Conservation (phyloP, 495 filamentous ascomycete species). For the Lophiotrema nucula region DNA sequence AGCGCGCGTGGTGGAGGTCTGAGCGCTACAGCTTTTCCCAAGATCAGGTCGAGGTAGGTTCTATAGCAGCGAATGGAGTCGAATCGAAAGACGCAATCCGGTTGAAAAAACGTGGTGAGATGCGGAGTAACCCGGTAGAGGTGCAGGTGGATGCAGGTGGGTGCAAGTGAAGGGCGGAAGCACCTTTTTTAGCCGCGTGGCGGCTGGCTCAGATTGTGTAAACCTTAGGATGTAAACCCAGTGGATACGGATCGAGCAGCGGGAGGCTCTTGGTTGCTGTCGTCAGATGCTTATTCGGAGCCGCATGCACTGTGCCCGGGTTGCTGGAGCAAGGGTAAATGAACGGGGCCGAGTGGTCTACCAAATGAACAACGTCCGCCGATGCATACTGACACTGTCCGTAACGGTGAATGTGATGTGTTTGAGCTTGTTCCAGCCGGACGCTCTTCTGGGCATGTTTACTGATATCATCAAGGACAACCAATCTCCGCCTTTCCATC, state of each 20-base stretch:
- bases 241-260: slow-evolving; percentile 1
- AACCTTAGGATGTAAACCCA: neutral
- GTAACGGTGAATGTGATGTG: neutral
- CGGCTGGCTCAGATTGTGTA: slow-evolving; percentile 13
- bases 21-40: slow-evolving; percentile 19
- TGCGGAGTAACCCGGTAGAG: slow-evolving; percentile 7
- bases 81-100: slow-evolving; percentile 1
- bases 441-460: neutral
- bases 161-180: slow-evolving; percentile 2
- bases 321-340: slow-evolving; percentile 8
- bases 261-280: slow-evolving; percentile 24
- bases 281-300: slow-evolving; percentile 35
- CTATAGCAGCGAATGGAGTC: slow-evolving; percentile 3
- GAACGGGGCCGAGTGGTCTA: neutral
- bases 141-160: neutral
- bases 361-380: slow-evolving; percentile 7
- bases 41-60: neutral
- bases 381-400: neutral
- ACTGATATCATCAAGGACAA: neutral
- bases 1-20: slow-evolving; percentile 20
- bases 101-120: slow-evolving; percentile 5
- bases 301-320: slow-evolving; percentile 19
- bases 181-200: slow-evolving; percentile 24
- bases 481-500: neutral
- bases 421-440: neutral